Evolutionary conservation across 1,284 basidiomycete genomes (phyloP).

Genomic region (Leccinum subrobustum): DNA sequence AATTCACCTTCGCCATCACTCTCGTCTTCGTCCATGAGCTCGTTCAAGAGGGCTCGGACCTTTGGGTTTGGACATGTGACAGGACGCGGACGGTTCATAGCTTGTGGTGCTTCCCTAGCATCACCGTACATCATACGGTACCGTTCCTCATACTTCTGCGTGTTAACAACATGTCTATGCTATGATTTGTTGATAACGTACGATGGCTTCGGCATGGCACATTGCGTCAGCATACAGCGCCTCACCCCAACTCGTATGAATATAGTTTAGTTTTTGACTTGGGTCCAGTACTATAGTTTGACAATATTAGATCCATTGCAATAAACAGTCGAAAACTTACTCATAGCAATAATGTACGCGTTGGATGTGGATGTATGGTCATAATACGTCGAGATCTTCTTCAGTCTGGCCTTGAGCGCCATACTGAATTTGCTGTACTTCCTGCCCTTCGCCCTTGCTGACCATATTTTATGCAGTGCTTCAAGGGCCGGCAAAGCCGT

Average conservation of each 20-base stretch:
- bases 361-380: background rate
- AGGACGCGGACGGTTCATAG: background rate
- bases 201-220: background rate
- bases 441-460: background rate
- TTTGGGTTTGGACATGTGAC: background rate
- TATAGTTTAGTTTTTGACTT: slow-evolving; percentile 1
- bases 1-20: background rate
- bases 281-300: background rate
- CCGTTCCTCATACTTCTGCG: background rate
- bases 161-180: background rate
- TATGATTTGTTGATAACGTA: background rate
- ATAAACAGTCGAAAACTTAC: background rate
- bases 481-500: too few species aligned
- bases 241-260: background rate
- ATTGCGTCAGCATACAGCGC: background rate
- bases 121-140: background rate
- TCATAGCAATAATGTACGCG: slow-evolving; percentile 3
- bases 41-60: background rate
- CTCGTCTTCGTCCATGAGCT: slow-evolving; percentile 1
- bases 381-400: background rate
- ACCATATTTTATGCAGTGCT: too few species aligned
- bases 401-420: background rate
- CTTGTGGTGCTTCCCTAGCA: background rate
- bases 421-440: background rate
- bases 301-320: background rate